These are phyloP conservation scores for Pneumocystis canis DNA, from an alignment of 1,139 yeast genomes.

Conservation along the genomic window DNA sequence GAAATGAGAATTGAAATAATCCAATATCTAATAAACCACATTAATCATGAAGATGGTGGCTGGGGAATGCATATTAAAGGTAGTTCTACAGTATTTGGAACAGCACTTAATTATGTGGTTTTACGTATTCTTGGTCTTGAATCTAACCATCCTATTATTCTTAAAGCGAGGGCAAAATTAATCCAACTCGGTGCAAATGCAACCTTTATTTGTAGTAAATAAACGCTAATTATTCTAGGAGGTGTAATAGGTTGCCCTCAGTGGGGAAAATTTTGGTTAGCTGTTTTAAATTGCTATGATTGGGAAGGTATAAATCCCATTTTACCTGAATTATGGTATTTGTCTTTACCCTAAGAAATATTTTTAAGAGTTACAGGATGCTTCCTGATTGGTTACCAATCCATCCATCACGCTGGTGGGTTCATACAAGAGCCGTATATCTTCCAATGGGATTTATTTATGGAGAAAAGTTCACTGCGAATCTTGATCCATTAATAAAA, in stretches of 20 bases:
- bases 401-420: conserved; percentile 99
- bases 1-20: conserved; percentile 55
- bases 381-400: conserved; percentile 67
- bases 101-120: conserved; percentile 68
- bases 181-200: conserved; percentile 30
- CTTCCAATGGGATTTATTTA: conserved; percentile 74
- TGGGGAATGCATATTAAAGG: conserved; percentile 94
- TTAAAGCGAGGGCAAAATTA: conserved; percentile 62
- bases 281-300: conserved; percentile 61
- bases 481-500: conserved; percentile 46
- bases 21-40: conserved; percentile 69
- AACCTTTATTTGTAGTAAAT: neutral
- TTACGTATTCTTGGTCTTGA: conserved; percentile 65
- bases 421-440: conserved; percentile 87
- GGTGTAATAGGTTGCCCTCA: conserved; percentile 88
- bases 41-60: conserved; percentile 99
- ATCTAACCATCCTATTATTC: conserved; percentile 60
- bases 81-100: conserved; percentile 90
- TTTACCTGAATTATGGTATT: conserved; percentile 79
- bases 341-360: neutral
- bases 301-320: conserved; percentile 99
- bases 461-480: conserved; percentile 37
- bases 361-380: conserved; percentile 20
- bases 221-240: conserved; percentile 30
- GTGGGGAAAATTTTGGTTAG: conserved; percentile 94